Base-by-base conservation (phyloP, 306 rosid genomes). In the Quercus berberidifolia region DNA sequence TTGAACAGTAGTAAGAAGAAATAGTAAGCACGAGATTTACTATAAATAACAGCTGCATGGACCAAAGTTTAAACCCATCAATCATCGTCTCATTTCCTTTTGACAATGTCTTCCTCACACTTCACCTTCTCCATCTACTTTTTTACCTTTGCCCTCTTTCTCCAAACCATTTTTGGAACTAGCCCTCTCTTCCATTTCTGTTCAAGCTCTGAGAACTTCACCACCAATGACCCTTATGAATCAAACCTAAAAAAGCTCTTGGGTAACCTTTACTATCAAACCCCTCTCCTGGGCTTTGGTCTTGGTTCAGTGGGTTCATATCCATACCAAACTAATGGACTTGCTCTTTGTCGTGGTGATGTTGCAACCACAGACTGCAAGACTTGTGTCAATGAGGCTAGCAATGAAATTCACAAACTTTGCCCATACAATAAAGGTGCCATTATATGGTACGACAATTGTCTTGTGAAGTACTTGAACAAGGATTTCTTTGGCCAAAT, bases 151-250 rank as follows among this genome's bases (percentile, higher is more conserved):
- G 71, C 52, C 3, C 49, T 33, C 26, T 19, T 67, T 33, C 52
- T 67, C 17, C 72, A 67, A 35, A 67, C 52, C 52, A 33, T 35
- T 67, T 33, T 17, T 8, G 72, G 51, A 35, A 52, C 52, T 51
- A 35, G 72, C 72, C 15, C 51, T 67, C 72, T 19, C 17, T 33
- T 1, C 72, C 25, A 67, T 35, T 8, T 67, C 6, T 73, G 76
- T 73, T 52, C 35, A 10, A 52, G 26, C 52, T 73, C 76, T n/a
- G 63, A 17, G 41, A 73, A 73, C 49, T 73, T 55, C 65, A 54
- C 76, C 35, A 25, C 46, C 52, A 73, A 73, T 17, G 76, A 31
- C 8, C 76, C 18, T 3, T 73, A 73, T 18, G 63, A 73, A 14
- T 14, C 60, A 55, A 73, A 73, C 63, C 46, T 73, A 0, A 52